These are phyloP conservation scores for Actinomucor elegans DNA, from an alignment of 371 early-diverging fungal species.

Conservation along the genomic window DNA sequence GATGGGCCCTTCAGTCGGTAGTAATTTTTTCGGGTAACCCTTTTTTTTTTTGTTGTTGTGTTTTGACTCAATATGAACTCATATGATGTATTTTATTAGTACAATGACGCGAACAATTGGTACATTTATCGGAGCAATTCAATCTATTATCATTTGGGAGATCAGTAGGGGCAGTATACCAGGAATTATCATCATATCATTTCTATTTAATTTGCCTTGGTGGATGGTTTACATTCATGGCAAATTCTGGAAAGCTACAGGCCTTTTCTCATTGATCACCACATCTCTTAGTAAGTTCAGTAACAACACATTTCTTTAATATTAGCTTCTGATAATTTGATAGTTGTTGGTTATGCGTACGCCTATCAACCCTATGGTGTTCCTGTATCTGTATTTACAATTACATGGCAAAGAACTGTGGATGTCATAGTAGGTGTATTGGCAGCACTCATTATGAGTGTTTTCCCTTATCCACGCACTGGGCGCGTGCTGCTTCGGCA, in stretches of 20 bases:
- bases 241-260: slow-evolving; percentile 48
- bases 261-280: slow-evolving; percentile 44
- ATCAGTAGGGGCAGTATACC: slow-evolving; percentile 25
- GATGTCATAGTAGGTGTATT: slow-evolving; percentile 38
- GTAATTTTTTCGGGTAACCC: slow-evolving; percentile 47
- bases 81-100: too few species aligned
- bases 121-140: slow-evolving; percentile 42
- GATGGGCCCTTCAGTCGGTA: slow-evolving; percentile 53
- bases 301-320: neutral
- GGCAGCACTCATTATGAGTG: slow-evolving; percentile 35
- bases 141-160: slow-evolving; percentile 44
- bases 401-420: slow-evolving; percentile 38
- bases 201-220: slow-evolving; percentile 43
- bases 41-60: too few species aligned
- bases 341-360: slow-evolving; percentile 46
- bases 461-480: slow-evolving; percentile 41
- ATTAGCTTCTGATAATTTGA: neutral
- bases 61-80: too few species aligned
- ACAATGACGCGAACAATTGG: slow-evolving; percentile 43
- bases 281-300: slow-evolving; percentile 44
- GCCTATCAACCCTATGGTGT: slow-evolving; percentile 11
- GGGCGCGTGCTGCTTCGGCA: slow-evolving; percentile 46
- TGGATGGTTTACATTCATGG: slow-evolving; percentile 41
- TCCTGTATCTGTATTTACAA: slow-evolving; percentile 25
- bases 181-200: slow-evolving; percentile 32